Percentiles rank a stretch among this genome's conserved stretches.
Conservation (phyloP, 1,284 basidiomycete species). For the Leccinum cinnamomeum region DNA sequence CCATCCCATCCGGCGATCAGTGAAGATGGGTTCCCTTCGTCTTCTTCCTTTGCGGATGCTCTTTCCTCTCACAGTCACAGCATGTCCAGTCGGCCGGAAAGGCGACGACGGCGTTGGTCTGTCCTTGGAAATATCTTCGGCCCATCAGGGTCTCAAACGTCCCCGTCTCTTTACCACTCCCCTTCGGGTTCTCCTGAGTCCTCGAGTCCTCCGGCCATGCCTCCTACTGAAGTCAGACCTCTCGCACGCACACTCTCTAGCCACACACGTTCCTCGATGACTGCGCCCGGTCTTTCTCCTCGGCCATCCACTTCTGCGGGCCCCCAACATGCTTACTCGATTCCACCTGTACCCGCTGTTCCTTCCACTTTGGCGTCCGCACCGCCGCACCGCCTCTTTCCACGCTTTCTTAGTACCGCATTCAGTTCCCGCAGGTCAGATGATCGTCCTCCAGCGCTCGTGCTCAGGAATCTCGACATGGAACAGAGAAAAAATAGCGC, state of each 20-base stretch:
- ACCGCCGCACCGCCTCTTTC: conserved; percentile 60
- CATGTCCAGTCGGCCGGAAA: conserved; percentile 28
- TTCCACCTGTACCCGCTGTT: conserved; percentile 31
- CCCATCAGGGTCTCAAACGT: conserved; percentile 19
- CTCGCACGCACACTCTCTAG: conserved; percentile 30
- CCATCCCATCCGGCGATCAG: conserved; percentile 37
- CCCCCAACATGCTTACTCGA: conserved; percentile 7
- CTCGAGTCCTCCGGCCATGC: conserved; percentile 12
- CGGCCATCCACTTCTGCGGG: conserved; percentile 31
- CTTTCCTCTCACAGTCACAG: conserved; percentile 36
- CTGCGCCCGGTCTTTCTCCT: conserved; percentile 7
- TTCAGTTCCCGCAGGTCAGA: conserved; percentile 59
- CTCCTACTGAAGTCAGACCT: conserved; percentile 20
- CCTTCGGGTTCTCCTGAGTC: conserved; percentile 20
- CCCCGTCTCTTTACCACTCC: conserved; percentile 25
- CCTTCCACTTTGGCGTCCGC: conserved; percentile 39
- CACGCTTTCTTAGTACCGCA: conserved; percentile 67
- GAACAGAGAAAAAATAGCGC: conserved; percentile 34
- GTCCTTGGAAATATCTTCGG: conserved; percentile 48
- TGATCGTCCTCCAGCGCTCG: conserved; percentile 44
- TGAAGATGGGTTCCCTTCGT: conserved; percentile 46
- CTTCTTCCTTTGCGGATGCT: conserved; percentile 51
- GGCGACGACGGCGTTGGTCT: conserved; percentile 41
- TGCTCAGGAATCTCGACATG: conserved; percentile 36
- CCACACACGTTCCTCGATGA: conserved; percentile 17